Percentiles rank a stretch among this genome's conserved stretches.
These are phyloP conservation scores for Phaeosphaeriaceae sp. DNA, from an alignment of 2,329 filamentous ascomycete genomes.

Conservation along the genomic window DNA sequence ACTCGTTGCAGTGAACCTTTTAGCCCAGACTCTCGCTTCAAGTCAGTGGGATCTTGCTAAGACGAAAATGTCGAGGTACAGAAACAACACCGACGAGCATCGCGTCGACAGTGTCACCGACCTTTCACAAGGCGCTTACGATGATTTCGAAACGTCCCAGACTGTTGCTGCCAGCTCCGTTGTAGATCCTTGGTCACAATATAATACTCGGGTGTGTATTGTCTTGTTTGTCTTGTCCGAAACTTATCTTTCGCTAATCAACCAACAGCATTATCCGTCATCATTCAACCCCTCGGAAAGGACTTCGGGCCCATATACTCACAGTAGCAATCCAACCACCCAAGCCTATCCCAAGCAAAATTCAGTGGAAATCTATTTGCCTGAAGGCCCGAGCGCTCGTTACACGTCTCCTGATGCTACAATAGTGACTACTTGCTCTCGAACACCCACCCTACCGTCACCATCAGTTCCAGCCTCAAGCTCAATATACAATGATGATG, in stretches of 20 bases:
- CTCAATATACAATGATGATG: no score
- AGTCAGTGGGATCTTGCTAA: not conserved
- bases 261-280: not conserved
- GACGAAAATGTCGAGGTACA: constrained; percentile 4
- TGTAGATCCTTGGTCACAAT: constrained; percentile 9
- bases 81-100: not conserved
- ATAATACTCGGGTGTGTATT: constrained; percentile 8
- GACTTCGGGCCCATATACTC: no score
- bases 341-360: not conserved
- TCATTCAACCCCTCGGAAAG: not conserved
- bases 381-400: not conserved
- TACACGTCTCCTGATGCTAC: not conserved
- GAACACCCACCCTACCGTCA: not conserved
- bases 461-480: not conserved
- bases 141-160: not conserved
- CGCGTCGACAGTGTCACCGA: constrained; percentile 1
- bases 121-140: not conserved
- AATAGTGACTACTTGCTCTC: not conserved
- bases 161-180: not conserved
- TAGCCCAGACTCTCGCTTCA: not conserved
- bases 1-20: no score
- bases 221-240: not conserved
- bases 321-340: not conserved
- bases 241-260: not conserved
- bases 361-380: not conserved